phyloP scores from a whole-genome alignment of 192 early-diverging fungal species.

The Podila clonocystis region DNA sequence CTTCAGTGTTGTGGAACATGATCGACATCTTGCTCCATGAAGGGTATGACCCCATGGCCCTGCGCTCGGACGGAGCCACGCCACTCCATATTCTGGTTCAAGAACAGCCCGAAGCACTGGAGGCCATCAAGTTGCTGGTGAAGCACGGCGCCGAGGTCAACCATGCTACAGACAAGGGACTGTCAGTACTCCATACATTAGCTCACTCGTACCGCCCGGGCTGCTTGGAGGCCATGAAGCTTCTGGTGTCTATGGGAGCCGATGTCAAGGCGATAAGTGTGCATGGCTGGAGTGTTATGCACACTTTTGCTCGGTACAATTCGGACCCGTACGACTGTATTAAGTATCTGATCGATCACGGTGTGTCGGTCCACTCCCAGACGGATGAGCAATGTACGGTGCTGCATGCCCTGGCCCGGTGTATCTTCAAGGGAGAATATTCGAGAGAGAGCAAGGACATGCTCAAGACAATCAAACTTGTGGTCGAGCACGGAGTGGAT shows the following conservation, averaged over 20 bases:
- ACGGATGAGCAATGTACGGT: conserved; percentile 76
- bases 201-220: conserved; percentile 61
- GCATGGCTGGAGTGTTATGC: conserved; percentile 69
- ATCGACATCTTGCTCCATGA: conserved; percentile 49
- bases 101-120: conserved; percentile 38
- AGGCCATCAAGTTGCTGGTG: conserved; percentile 55
- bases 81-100: conserved; percentile 46
- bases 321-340: conserved; percentile 52
- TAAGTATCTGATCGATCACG: conserved; percentile 61
- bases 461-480: conserved; percentile 54
- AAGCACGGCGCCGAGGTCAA: conserved; percentile 68
- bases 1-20: conserved; percentile 45
- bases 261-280: conserved; percentile 71
- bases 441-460: conserved; percentile 42
- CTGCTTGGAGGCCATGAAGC: conserved; percentile 65
- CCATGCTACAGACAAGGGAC: conserved; percentile 38
- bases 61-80: conserved; percentile 31
- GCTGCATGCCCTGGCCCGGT: conserved; percentile 67
- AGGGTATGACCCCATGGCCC: conserved; percentile 44
- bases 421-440: conserved; percentile 48
- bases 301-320: conserved; percentile 58
- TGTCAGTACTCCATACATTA: conserved; percentile 40
- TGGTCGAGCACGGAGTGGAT: conserved; percentile 67
- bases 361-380: conserved; percentile 63
- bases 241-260: conserved; percentile 65